phyloP scores from a whole-genome alignment of 352 stramenopile species.

The Phytophthora constricta region DNA sequence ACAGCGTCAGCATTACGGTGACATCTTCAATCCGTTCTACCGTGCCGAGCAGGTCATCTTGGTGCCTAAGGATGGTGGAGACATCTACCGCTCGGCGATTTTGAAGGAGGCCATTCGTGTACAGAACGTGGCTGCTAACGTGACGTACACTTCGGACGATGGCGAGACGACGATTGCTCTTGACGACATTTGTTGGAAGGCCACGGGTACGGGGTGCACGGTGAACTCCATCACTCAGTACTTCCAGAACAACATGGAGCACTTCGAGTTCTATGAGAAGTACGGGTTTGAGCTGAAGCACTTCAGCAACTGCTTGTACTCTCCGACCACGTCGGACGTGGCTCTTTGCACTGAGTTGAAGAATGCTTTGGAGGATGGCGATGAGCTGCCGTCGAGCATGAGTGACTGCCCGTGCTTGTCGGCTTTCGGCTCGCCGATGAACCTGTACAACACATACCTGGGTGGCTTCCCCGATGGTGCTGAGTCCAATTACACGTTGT shows the following conservation, averaged over 20 bases:
- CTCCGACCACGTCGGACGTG: conserved; percentile 59
- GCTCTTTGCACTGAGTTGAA: conserved; percentile 50
- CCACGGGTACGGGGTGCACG: conserved; percentile 61
- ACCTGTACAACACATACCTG: conserved; percentile 73
- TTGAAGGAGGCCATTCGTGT: conserved; percentile 62
- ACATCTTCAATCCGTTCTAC: conserved; percentile 80
- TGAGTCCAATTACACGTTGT: conserved; percentile 59
- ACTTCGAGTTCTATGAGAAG: conserved; percentile 66
- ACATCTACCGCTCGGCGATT: conserved; percentile 55
- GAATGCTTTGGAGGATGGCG: conserved; percentile 37
- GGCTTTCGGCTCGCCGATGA: conserved; percentile 70
- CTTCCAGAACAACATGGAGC: conserved; percentile 68
- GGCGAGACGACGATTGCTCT: conserved; percentile 36
- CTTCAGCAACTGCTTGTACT: conserved; percentile 68
- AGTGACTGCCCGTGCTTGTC: conserved; percentile 69
- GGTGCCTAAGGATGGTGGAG: conserved; percentile 66
- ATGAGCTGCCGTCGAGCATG: conserved; percentile 60
- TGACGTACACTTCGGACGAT: conserved; percentile 41
- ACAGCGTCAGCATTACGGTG: conserved; percentile 61
- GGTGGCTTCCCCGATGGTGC: conserved; percentile 57
- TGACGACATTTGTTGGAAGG: conserved; percentile 74
- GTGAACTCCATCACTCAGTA: conserved; percentile 70
- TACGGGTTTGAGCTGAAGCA: conserved; percentile 58
- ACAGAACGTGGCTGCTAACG: conserved; percentile 50
- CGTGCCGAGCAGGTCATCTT: conserved; percentile 73